Base-by-base conservation (phyloP, 2,329 filamentous ascomycete genomes). In the Penicillium sp. region DNA sequence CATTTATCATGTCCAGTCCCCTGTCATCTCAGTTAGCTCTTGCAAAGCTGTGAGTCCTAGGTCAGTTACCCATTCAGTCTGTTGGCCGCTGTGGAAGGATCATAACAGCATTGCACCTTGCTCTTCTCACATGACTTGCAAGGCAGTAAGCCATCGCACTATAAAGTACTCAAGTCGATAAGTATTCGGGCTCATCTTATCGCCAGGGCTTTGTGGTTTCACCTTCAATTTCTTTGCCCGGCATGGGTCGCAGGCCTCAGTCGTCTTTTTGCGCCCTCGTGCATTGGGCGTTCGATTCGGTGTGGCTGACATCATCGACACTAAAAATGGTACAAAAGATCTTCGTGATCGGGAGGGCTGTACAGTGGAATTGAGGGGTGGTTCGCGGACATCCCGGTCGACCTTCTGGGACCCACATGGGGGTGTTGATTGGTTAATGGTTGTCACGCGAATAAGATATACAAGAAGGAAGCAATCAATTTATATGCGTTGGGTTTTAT, bases 111-210 rank as follows among this genome's bases (percentile, higher is more conserved):
- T 21, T 53, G n/a, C 7, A 13, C 6, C 14, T 54, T 50, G 26
- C 13, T 37, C 16, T 37, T 56, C 31, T 59, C 49, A 22, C 57
- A 59, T 26, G 57, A 53, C 37, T 56, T 42, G 42, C 57, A 59
- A 26, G 57, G 57, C 11, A 50, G 13, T 8, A 59, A 22, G 8
- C 57, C 57, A 43, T 59, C 46, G 21, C 57, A 59, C 57, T 59
- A 31, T 27, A 9, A 19, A 19, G 2, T 7, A 39, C 2, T 39
- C 8, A 9, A 4, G 2, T 39, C n/a, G 19, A n/a, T 39, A 8
- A 39, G n/a, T 4, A 19, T 39, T 39, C 9, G n/a, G 9, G 8
- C 2, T 13, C 11, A 11, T 47, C 27, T 19, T 47, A 6, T n/a
- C 14, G 24, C 21, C 24, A n/a, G 10, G 4, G n/a, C 3, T 10